Evolutionary conservation across 2,329 filamentous ascomycete genomes (phyloP).

Genomic region (Biscogniauxia marginata): DNA sequence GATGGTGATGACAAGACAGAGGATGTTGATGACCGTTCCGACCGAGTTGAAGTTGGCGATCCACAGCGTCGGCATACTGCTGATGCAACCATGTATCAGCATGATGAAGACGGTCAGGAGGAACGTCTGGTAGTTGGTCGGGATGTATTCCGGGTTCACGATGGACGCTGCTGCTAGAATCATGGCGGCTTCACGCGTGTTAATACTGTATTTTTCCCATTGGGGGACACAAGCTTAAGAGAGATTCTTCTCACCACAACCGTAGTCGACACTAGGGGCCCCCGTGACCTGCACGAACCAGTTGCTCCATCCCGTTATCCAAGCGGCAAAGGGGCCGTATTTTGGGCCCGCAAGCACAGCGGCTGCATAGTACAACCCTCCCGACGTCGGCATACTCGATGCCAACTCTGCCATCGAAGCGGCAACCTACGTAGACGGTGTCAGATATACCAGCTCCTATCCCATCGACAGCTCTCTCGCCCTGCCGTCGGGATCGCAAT

Average conservation of each 20-base stretch:
- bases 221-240: background rate
- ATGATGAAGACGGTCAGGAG: conserved; percentile 66
- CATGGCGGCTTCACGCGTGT: conserved; percentile 53
- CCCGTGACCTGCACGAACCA: conserved; percentile 36
- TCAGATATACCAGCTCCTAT: background rate
- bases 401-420: conserved; percentile 70
- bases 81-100: conserved; percentile 65
- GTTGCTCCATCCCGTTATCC: conserved; percentile 35
- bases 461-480: background rate
- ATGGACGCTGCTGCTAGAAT: conserved; percentile 70
- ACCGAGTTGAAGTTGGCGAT: conserved; percentile 69
- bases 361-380: conserved; percentile 71
- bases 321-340: conserved; percentile 33
- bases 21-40: conserved; percentile 69
- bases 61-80: conserved; percentile 69
- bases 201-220: conserved; percentile 6
- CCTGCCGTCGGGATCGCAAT: background rate
- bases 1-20: conserved; percentile 63
- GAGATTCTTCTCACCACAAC: conserved; percentile 29
- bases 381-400: conserved; percentile 70
- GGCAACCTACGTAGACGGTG: conserved; percentile 38
- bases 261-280: conserved; percentile 33
- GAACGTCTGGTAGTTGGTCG: conserved; percentile 65
- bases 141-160: conserved; percentile 61
- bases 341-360: conserved; percentile 60